Percentiles rank a stretch among this genome's conserved stretches.
These are phyloP conservation scores for Mycena alexandri DNA, from an alignment of 768 basidiomycete genomes.

Conservation along the genomic window DNA sequence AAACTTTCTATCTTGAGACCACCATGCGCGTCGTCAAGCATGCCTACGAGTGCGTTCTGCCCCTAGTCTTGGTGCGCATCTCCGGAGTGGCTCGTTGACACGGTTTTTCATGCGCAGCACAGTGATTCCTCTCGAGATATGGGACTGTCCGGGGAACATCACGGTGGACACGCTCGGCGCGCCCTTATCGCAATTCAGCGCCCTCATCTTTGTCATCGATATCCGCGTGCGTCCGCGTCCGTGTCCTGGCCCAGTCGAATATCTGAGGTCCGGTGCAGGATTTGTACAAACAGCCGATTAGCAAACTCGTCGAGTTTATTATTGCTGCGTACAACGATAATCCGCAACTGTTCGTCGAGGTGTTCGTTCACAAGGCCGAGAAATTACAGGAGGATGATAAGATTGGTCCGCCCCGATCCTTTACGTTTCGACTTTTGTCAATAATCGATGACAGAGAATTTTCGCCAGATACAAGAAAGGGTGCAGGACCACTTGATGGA, in stretches of 20 bases:
- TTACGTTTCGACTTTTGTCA: background rate
- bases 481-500: conserved; percentile 87
- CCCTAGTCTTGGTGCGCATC: conserved; percentile 9
- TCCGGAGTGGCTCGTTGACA: conserved; percentile 26
- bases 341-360: conserved; percentile 83
- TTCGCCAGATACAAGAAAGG: conserved; percentile 90
- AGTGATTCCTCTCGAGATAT: conserved; percentile 92
- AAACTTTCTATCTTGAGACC: conserved; percentile 91
- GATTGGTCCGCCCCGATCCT: conserved; percentile 66
- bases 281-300: conserved; percentile 86
- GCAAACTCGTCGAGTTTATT: conserved; percentile 85
- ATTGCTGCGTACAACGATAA: conserved; percentile 81
- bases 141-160: conserved; percentile 93
- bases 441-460: conserved; percentile 70
- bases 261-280: conserved; percentile 61
- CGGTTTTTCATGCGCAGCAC: conserved; percentile 64
- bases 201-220: conserved; percentile 94
- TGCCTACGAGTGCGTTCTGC: conserved; percentile 78
- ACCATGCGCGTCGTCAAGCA: conserved; percentile 84
- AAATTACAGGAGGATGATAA: conserved; percentile 92
- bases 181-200: conserved; percentile 83
- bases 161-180: conserved; percentile 83
- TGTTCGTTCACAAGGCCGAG: conserved; percentile 97
- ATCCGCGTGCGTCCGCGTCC: conserved; percentile 76
- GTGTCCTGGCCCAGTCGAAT: conserved; percentile 14